Percentiles rank a stretch among this genome's conserved stretches.
phyloP scores from a whole-genome alignment of 805 yeast genomes.

The Candida parachauliodes region DNA sequence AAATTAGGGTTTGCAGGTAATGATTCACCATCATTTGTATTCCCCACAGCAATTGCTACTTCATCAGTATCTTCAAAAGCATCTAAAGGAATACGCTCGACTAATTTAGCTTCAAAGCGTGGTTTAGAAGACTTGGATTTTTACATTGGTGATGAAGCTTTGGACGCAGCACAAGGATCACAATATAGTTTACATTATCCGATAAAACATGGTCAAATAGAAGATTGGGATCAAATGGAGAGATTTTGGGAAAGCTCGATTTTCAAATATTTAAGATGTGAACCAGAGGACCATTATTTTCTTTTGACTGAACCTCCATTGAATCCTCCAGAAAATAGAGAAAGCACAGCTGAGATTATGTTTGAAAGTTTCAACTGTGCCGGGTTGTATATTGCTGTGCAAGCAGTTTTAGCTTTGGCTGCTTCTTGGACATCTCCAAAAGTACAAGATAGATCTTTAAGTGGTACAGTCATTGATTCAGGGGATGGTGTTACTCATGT shows the following conservation, averaged over 20 bases:
- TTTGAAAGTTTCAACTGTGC: slow-evolving; percentile 98
- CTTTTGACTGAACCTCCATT: slow-evolving; percentile 96
- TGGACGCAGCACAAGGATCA: slow-evolving; percentile 87
- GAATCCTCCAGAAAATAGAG: slow-evolving; percentile 99
- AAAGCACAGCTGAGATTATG: slow-evolving; percentile 97
- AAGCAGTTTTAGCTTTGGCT: slow-evolving; percentile 96
- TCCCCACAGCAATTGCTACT: slow-evolving; percentile 95
- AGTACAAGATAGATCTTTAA: slow-evolving; percentile 89
- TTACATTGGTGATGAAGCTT: slow-evolving; percentile 93
- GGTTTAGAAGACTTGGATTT: slow-evolving; percentile 94
- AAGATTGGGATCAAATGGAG: slow-evolving; percentile 99
- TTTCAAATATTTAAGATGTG: slow-evolving; percentile 93
- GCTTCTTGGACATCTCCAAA: slow-evolving; percentile 98
- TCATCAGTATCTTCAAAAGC: slow-evolving; percentile 45
- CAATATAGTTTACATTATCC: slow-evolving; percentile 87
- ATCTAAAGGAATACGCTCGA: slow-evolving; percentile 42
- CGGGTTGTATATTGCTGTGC: slow-evolving; percentile 96
- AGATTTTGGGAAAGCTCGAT: slow-evolving; percentile 97
- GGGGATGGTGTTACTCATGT: slow-evolving; percentile 99
- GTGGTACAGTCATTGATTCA: slow-evolving; percentile 97
- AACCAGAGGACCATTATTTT: slow-evolving; percentile 98
- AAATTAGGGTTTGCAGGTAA: slow-evolving; percentile 98
- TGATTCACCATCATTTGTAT: slow-evolving; percentile 94
- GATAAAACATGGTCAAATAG: slow-evolving; percentile 95
- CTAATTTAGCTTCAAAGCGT: slow-evolving; percentile 61